Conservation (phyloP, 2,329 filamentous ascomycete genomes). For the Niveomyces coronatus region DNA sequence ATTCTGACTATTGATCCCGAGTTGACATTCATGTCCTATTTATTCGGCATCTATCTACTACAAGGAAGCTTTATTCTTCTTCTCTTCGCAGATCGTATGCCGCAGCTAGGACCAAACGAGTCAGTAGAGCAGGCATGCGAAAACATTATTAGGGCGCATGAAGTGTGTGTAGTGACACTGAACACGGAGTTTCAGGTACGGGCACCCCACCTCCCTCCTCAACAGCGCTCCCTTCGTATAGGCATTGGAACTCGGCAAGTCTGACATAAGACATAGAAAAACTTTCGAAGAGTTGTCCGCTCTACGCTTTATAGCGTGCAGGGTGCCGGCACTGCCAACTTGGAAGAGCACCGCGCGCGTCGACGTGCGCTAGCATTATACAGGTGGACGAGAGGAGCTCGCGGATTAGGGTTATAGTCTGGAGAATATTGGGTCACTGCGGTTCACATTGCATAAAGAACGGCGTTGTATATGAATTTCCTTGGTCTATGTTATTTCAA, state of each 20-base stretch:
- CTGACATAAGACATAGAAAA: conserved; percentile 30
- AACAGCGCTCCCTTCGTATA: too few species aligned
- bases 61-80: conserved; percentile 40
- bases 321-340: conserved; percentile 27
- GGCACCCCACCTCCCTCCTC: background rate
- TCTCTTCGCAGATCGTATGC: conserved; percentile 38
- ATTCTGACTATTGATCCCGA: conserved; percentile 39
- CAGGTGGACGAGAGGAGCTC: conserved; percentile 35
- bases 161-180: conserved; percentile 39
- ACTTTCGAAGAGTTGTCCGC: conserved; percentile 43
- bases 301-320: conserved; percentile 37
- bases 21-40: conserved; percentile 40
- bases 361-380: conserved; percentile 42
- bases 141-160: conserved; percentile 38
- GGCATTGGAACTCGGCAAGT: too few species aligned
- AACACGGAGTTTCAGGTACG: conserved; percentile 38
- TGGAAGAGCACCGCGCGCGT: conserved; percentile 33
- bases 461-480: too few species aligned
- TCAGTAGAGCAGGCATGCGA: conserved; percentile 38
- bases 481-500: too few species aligned
- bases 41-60: conserved; percentile 41
- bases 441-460: too few species aligned
- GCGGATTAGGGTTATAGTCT: conserved; percentile 22
- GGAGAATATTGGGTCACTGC: background rate
- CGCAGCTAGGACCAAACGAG: conserved; percentile 33